Conservation (phyloP, 371 early-diverging fungal genomes). For the Lichtheimia hyalospora region DNA sequence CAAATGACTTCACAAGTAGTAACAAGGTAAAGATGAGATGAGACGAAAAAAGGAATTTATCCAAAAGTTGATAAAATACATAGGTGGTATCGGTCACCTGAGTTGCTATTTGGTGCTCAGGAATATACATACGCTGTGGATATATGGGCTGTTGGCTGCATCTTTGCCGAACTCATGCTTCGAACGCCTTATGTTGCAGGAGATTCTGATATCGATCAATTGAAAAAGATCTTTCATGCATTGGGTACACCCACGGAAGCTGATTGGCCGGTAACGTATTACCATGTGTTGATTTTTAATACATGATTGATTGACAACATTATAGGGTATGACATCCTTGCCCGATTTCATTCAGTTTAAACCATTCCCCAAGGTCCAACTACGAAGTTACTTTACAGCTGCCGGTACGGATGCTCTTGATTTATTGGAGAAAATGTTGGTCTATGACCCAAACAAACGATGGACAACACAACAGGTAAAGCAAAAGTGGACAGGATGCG, state of each 20-base stretch:
- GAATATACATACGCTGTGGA: constrained; percentile 93
- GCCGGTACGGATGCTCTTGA: constrained; percentile 92
- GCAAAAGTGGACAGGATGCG: not conserved
- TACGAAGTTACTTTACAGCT: constrained; percentile 87
- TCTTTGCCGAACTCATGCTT: constrained; percentile 98
- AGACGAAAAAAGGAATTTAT: not conserved
- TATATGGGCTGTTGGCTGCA: constrained; percentile 99
- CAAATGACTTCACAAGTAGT: constrained; percentile 95
- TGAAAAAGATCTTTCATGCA: constrained; percentile 93
- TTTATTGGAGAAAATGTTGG: constrained; percentile 89
- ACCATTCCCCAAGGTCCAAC: constrained; percentile 71
- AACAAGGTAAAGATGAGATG: constrained; percentile 61
- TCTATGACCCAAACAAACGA: constrained; percentile 89
- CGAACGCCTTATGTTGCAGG: constrained; percentile 96
- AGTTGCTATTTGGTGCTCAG: constrained; percentile 92
- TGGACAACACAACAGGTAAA: constrained; percentile 81
- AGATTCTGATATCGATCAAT: constrained; percentile 92
- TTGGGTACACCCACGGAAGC: constrained; percentile 97
- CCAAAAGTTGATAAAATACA: not conserved
- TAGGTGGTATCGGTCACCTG: constrained; percentile 99
- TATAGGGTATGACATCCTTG: constrained; percentile 69
- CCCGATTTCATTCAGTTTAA: constrained; percentile 72
- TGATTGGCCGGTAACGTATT: constrained; percentile 88
- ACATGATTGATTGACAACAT: not conserved
- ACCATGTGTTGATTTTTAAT: not conserved